A percentile compares a stretch with the other conserved stretches of the same genome.
Conservation (phyloP, 2,329 filamentous ascomycete genomes). For the Calcarisporium arbuscula region DNA sequence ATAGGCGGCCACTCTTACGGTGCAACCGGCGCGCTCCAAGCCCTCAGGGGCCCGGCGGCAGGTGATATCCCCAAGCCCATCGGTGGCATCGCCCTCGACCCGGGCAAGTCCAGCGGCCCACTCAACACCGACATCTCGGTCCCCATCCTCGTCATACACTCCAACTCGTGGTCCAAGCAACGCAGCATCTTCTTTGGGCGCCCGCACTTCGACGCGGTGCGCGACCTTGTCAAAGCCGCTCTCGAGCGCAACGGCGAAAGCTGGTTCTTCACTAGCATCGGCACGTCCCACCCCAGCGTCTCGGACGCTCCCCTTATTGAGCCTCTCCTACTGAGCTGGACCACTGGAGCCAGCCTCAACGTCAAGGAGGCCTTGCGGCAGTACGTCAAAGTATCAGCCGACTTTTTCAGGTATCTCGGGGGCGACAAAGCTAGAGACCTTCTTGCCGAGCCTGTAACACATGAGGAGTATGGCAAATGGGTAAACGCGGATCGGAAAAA, state of each 20-base stretch:
- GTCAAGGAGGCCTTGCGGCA: slow-evolving; percentile 49
- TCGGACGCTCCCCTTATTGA: slow-evolving; percentile 62
- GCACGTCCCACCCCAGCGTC: slow-evolving; percentile 55
- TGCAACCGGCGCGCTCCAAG: slow-evolving; percentile 56
- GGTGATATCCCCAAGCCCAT: too few species aligned
- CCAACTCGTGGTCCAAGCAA: slow-evolving; percentile 54
- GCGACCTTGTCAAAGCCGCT: slow-evolving; percentile 44
- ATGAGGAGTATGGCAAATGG: slow-evolving; percentile 34
- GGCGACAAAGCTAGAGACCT: slow-evolving; percentile 38
- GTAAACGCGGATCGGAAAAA: slow-evolving; percentile 25
- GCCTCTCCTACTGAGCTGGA: slow-evolving; percentile 52
- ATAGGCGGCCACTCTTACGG: slow-evolving; percentile 61
- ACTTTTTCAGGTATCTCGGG: slow-evolving; percentile 47
- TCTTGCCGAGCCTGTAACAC: slow-evolving; percentile 42
- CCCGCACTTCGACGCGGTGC: slow-evolving; percentile 58
- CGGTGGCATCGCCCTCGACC: slow-evolving; percentile 57
- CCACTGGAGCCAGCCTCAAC: slow-evolving; percentile 54
- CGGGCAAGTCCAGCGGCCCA: slow-evolving; percentile 57
- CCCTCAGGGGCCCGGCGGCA: slow-evolving; percentile 45
- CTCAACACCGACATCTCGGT: slow-evolving; percentile 54
- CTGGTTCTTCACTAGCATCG: slow-evolving; percentile 50
- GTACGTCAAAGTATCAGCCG: slow-evolving; percentile 53
- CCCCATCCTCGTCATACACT: slow-evolving; percentile 56
- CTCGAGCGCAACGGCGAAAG: slow-evolving; percentile 34
- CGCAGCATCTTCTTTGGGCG: slow-evolving; percentile 53